These are phyloP conservation scores for Ustilago curta DNA, from an alignment of 1,284 basidiomycete genomes.

Conservation along the genomic window DNA sequence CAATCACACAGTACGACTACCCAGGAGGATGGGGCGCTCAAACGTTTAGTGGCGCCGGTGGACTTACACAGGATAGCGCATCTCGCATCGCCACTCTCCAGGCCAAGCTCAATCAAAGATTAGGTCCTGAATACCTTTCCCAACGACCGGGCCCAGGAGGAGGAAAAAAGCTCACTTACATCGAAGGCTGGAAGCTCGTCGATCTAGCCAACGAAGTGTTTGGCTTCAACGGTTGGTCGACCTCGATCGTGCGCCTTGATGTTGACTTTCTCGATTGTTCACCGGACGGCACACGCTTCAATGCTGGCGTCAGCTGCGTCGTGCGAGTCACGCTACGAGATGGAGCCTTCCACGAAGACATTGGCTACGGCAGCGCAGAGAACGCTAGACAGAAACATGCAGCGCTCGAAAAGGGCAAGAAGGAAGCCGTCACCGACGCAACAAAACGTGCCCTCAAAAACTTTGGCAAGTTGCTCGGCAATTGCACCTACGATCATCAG, in stretches of 20 bases:
- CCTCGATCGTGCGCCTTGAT: conserved; percentile 81
- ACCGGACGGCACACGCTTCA: conserved; percentile 74
- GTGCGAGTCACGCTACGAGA: conserved; percentile 88
- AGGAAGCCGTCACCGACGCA: conserved; percentile 95
- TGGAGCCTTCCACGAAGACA: conserved; percentile 84
- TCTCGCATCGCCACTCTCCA: conserved; percentile 77
- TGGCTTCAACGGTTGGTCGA: conserved; percentile 98
- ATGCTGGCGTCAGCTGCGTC: conserved; percentile 84
- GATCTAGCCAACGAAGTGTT: conserved; percentile 93
- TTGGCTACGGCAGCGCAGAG: conserved; percentile 86
- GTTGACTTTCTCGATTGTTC: conserved; percentile 75
- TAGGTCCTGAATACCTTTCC: conserved; percentile 93
- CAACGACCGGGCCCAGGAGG: conserved; percentile 85
- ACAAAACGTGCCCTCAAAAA: conserved; percentile 89
- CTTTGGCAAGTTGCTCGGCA: conserved; percentile 91
- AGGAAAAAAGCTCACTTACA: conserved; percentile 84
- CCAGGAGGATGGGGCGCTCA: conserved; percentile 53
- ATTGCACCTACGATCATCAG: conserved; percentile 93
- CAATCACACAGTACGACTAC: conserved; percentile 48
- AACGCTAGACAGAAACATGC: conserved; percentile 85
- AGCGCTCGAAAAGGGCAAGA: conserved; percentile 96
- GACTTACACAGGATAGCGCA: conserved; percentile 54
- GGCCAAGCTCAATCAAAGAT: conserved; percentile 83
- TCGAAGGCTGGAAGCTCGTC: conserved; percentile 88
- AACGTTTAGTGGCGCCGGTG: conserved; percentile 26